phyloP scores from a whole-genome alignment of 768 basidiomycete genomes.

The Hygrophoropsis aurantiaca region DNA sequence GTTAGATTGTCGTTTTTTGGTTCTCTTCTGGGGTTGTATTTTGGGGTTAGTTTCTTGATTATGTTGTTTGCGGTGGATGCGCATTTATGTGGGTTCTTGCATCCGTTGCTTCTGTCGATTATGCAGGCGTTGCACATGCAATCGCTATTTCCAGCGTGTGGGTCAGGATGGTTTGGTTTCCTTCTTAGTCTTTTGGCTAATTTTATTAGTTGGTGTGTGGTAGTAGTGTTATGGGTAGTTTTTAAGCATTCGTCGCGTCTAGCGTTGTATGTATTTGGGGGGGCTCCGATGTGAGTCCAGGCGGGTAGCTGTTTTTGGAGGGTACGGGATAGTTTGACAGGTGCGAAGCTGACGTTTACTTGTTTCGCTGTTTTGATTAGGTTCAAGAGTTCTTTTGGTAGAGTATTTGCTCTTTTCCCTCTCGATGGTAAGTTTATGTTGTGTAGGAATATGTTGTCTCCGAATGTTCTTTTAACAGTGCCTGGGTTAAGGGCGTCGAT shows the following conservation, averaged over 20 bases:
- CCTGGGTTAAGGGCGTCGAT: neutral
- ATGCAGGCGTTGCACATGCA: slow-evolving; percentile 5
- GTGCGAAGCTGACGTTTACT: neutral
- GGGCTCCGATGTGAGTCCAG: slow-evolving; percentile 10
- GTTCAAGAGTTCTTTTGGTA: neutral
- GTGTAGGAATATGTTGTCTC: slow-evolving; percentile 8
- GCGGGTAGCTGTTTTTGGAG: slow-evolving; percentile 6
- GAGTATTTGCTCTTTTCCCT: neutral
- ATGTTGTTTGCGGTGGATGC: neutral
- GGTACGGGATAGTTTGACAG: neutral
- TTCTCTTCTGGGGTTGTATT: neutral
- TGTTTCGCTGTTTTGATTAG: slow-evolving; percentile 5
- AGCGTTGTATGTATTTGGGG: neutral
- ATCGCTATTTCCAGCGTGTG: neutral
- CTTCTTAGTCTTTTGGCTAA: too few relatives aligned
- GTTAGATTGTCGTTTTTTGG: slow-evolving; percentile 1
- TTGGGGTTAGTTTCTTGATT: neutral
- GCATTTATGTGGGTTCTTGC: too few relatives aligned
- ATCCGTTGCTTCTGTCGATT: too few relatives aligned
- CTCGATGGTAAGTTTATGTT: neutral
- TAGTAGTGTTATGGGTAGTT: neutral
- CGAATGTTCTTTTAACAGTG: rapidly evolving
- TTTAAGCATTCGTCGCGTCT: slow-evolving; percentile 2
- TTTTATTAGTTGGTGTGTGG: neutral
- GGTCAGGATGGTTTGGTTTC: neutral